A percentile compares a stretch with the other conserved stretches of the same genome.
phyloP scores from a whole-genome alignment of 225 moss, liverwort and hornwort species.

The Marchantia polymorpha region DNA sequence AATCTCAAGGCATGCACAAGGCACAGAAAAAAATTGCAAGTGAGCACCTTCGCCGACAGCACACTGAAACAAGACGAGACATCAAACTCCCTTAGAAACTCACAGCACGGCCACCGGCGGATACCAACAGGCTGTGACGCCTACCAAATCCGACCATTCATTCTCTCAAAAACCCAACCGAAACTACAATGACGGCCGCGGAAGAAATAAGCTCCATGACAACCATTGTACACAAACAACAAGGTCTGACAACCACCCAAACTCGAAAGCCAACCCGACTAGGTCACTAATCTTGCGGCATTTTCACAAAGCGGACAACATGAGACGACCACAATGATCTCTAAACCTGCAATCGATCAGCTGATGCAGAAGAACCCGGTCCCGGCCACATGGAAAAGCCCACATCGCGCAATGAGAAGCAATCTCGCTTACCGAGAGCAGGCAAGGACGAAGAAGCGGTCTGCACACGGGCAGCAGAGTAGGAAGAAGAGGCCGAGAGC shows the following conservation, averaged over 20 bases:
- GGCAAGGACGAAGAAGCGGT: slow-evolving; percentile 9
- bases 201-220: too few species aligned
- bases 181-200: too few species aligned
- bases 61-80: neutral
- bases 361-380: neutral
- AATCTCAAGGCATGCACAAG: too few species aligned
- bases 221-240: neutral
- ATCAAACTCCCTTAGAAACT: neutral
- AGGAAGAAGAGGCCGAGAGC: slow-evolving; percentile 19
- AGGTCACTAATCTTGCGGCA: neutral
- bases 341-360: neutral
- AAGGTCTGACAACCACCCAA: neutral
- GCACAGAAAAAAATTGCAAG: neutral
- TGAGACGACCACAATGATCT: neutral
- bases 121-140: neutral
- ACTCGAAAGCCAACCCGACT: neutral
- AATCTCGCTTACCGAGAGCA: slow-evolving; percentile 14
- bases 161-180: too few species aligned
- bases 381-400: neutral
- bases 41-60: too few species aligned
- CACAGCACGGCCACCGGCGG: neutral
- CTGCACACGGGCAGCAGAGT: neutral
- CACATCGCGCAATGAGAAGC: neutral
- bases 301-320: neutral
- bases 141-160: neutral